Evolutionary conservation across 208 protist species (phyloP), one percentile per base, ranked within the genome.

Genomic region (Leishmania guyanensis): DNA sequence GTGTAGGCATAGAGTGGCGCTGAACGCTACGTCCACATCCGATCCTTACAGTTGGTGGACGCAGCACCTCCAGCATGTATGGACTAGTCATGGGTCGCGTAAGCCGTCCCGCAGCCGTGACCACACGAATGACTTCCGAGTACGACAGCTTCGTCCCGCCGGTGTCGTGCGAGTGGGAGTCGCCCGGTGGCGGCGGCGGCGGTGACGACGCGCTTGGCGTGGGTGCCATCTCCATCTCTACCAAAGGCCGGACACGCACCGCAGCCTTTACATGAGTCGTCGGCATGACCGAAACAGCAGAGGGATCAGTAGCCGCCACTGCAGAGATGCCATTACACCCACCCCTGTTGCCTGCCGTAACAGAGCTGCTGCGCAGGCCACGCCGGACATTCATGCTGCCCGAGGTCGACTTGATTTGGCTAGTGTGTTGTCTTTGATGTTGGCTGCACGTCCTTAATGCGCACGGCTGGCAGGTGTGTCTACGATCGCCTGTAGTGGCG

Each of bases 11-110:
- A 16, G 46, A 51, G 26, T n/a, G 46, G 3, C 29, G 76, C 48
- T 56, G 22, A 17, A 29, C n/a, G 60, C 43, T 36, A 50, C 77
- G 53, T n/a, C 65, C 65, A 22, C 48, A 12, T 12, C 65, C 60
- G 17, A 20, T 26, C 5, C 56, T 36, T 26, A 17, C 74, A 22
- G 36, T 39, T 5, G 74, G 36, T 2, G 74, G 74, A 36, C 48
- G 74, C n/a, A 82, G 46, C 62, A 86, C 82, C 75, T 86, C 82
- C 54, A 86, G 78, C 78, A 74, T 79, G 78, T 86, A 82, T 17
- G 78, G 69, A 26, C 53, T 58, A 39, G 65, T 64, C 17, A 82
- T 69, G 29, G 77, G 65, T 12, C 73, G 78, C 16, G 78, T 80
- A 10, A 82, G 64, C 5, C 70, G 76, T 3, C 82, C 82, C 26